Percentiles rank a stretch among this genome's conserved stretches.
Conservation (phyloP, 164 flowering plant genomes). For the Annona cherimola region DNA sequence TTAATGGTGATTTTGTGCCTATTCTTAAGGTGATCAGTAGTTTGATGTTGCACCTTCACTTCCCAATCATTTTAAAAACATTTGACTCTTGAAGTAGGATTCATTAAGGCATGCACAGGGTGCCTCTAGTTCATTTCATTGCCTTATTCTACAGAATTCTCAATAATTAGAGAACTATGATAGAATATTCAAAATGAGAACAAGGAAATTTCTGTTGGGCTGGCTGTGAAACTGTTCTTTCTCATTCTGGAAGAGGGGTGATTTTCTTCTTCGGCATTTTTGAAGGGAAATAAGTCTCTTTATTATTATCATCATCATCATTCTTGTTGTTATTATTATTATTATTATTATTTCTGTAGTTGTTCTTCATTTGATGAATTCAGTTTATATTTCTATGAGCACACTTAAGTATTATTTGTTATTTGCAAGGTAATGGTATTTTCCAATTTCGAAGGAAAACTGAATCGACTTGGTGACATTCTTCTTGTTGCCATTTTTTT, state of each 20-base stretch:
- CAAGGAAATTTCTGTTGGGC: background rate
- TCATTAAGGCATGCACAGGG: no score
- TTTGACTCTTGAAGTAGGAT: no score
- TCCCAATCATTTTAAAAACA: no score
- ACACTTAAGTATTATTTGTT: background rate
- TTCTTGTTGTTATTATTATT: background rate
- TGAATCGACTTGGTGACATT: background rate
- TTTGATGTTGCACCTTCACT: no score
- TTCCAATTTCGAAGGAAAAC: background rate
- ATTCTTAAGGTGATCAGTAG: background rate
- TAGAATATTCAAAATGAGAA: background rate
- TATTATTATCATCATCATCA: no score
- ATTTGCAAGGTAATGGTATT: background rate
- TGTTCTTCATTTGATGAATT: background rate
- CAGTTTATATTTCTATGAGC: background rate
- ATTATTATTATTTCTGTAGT: no score
- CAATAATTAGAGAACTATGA: background rate
- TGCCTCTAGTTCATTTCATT: no score
- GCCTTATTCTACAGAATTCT: background rate
- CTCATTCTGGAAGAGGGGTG: background rate
- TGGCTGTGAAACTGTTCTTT: background rate
- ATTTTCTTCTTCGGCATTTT: background rate
- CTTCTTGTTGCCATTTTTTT: constrained; percentile 4
- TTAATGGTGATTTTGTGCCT: no score
- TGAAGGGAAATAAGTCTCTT: no score